Conservation (phyloP, 768 basidiomycete species). For the Leucocoprinus sp. region DNA sequence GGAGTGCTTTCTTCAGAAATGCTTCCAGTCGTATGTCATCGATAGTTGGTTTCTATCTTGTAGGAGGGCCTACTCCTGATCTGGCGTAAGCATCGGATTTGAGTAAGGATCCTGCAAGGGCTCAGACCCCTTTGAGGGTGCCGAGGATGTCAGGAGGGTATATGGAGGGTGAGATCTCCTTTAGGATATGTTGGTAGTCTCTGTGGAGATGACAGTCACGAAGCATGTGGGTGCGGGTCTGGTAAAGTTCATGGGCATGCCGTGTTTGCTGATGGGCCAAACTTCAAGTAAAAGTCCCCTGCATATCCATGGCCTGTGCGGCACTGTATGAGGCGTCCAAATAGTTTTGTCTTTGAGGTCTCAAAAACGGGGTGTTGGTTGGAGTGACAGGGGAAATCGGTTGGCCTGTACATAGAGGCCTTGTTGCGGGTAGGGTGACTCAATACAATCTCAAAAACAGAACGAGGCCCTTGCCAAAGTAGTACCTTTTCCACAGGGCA, state of each 20-base stretch:
- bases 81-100: slow-evolving; percentile 16
- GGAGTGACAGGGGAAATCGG: too few species aligned
- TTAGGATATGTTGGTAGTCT: slow-evolving; percentile 13
- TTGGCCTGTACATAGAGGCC: too few species aligned
- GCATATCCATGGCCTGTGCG: slow-evolving; percentile 19
- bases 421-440: too few species aligned
- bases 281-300: slow-evolving; percentile 13
- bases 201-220: slow-evolving; percentile 17
- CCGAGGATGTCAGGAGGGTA: slow-evolving; percentile 17
- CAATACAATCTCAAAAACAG: too few species aligned
- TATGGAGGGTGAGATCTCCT: slow-evolving; percentile 2
- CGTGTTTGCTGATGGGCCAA: slow-evolving; percentile 14
- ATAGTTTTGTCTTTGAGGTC: too few species aligned
- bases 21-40: background rate
- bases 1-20: too few species aligned
- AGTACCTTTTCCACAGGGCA: too few species aligned
- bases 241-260: slow-evolving; percentile 18
- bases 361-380: too few species aligned
- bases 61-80: background rate
- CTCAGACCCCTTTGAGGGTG: slow-evolving; percentile 16
- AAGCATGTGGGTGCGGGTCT: slow-evolving; percentile 20
- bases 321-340: slow-evolving; percentile 17
- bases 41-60: background rate
- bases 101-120: slow-evolving; percentile 15
- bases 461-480: too few species aligned